Percentiles rank a stretch among this genome's conserved stretches.
These are phyloP conservation scores for Aspergillus pseudotamarii DNA, from an alignment of 2,329 filamentous ascomycete genomes.

Conservation along the genomic window DNA sequence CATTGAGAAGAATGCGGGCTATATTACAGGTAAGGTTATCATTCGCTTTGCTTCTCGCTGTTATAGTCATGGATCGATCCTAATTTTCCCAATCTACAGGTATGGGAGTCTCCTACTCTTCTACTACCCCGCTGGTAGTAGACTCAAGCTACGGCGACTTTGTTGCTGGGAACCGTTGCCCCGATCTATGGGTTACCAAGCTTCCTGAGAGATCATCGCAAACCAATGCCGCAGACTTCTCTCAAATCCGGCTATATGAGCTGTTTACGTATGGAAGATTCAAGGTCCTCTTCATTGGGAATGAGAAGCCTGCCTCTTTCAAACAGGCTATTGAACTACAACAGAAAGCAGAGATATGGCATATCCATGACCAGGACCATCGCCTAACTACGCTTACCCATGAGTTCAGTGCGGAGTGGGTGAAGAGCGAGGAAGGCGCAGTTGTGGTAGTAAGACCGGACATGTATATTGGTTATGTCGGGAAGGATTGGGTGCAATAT, in stretches of 20 bases:
- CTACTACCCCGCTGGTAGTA: background rate
- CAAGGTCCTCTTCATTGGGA: background rate
- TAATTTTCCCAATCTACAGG: background rate
- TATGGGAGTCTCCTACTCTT: conserved; percentile 6
- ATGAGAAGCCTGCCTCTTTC: background rate
- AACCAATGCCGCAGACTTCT: background rate
- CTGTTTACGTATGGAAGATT: background rate
- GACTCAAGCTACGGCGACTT: conserved; percentile 4
- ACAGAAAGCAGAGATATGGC: conserved; percentile 1
- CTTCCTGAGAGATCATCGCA: background rate
- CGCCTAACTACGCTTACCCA: background rate
- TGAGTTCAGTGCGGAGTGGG: background rate
- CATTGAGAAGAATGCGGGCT: conserved; percentile 7
- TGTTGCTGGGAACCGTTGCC: conserved; percentile 3
- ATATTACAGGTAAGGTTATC: background rate
- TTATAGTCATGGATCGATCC: background rate
- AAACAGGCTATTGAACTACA: background rate
- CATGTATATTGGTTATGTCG: conserved; percentile 4
- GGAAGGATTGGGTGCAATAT: conserved; percentile 2
- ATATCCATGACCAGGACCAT: background rate
- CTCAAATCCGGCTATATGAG: background rate
- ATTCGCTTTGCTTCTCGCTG: background rate
- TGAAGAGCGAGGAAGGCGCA: background rate
- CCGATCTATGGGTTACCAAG: background rate
- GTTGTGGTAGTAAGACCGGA: conserved; percentile 8